phyloP scores from a whole-genome alignment of 192 early-diverging fungal species.

The Coemansia sp. region DNA sequence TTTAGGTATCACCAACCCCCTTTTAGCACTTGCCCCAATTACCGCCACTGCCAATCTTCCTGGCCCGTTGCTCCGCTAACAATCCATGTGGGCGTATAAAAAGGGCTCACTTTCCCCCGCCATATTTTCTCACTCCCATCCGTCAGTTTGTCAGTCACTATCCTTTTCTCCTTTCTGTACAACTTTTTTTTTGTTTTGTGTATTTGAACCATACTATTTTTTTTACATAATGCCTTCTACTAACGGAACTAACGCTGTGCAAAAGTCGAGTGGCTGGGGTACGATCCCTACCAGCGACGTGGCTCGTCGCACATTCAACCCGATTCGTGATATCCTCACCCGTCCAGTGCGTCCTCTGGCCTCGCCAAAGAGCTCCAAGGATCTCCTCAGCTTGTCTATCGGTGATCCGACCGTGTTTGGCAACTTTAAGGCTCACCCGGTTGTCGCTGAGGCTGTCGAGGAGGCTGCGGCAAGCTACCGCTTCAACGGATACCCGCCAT shows the following conservation, averaged over 20 bases:
- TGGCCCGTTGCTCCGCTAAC: not conserved
- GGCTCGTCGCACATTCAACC: conserved; percentile 78
- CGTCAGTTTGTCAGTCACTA: not conserved
- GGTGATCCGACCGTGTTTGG: conserved; percentile 91
- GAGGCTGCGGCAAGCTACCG: conserved; percentile 68
- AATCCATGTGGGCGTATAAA: conserved; percentile 3
- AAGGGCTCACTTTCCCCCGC: not conserved
- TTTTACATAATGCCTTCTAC: conserved; percentile 28
- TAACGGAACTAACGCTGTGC: conserved; percentile 20
- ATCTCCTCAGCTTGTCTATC: conserved; percentile 46
- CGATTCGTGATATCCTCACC: conserved; percentile 85
- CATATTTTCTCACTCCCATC: not conserved
- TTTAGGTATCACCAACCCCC: too few species aligned
- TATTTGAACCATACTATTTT: not conserved
- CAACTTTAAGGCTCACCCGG: conserved; percentile 81
- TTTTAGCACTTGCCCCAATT: not conserved
- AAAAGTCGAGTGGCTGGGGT: conserved; percentile 32
- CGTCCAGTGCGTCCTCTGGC: conserved; percentile 70
- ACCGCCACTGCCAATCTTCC: not conserved
- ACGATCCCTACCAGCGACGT: conserved; percentile 64
- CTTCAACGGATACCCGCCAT: conserved; percentile 84
- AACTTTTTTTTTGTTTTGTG: not conserved
- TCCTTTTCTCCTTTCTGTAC: not conserved
- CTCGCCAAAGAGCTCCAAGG: conserved; percentile 53
- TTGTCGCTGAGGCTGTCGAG: conserved; percentile 71